These are phyloP conservation scores for Albophoma yamanashiensis DNA, from an alignment of 2,329 filamentous ascomycete genomes.

Conservation along the genomic window DNA sequence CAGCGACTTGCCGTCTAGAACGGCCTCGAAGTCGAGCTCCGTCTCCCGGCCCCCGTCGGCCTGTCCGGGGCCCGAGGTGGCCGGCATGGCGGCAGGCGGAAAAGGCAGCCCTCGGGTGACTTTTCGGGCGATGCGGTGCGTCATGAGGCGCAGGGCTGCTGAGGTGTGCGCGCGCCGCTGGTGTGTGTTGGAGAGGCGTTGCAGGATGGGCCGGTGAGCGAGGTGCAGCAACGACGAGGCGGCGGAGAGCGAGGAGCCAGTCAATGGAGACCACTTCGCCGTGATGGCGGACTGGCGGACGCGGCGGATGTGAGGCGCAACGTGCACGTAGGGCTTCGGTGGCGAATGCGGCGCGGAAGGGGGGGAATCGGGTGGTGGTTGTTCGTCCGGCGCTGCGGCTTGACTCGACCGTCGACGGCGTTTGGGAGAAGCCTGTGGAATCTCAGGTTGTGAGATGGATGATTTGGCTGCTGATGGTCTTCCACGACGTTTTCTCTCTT, in stretches of 20 bases:
- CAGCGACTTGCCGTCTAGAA: conserved; percentile 45
- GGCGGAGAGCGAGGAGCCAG: conserved; percentile 40
- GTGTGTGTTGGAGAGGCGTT: conserved; percentile 38
- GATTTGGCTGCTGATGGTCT: not conserved
- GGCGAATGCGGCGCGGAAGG: conserved; percentile 13
- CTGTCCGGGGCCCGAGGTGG: conserved; percentile 9
- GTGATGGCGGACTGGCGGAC: conserved; percentile 56
- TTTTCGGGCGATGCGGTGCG: conserved; percentile 45
- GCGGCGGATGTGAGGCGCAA: conserved; percentile 37
- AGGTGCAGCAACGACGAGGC: conserved; percentile 46
- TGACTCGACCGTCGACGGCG: not conserved
- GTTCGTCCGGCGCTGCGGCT: conserved; percentile 7
- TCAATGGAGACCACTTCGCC: conserved; percentile 54
- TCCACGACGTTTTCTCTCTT: not conserved
- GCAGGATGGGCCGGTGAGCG: conserved; percentile 51
- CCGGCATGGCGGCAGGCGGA: conserved; percentile 36
- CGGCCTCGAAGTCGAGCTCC: conserved; percentile 56
- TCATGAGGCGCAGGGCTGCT: conserved; percentile 42
- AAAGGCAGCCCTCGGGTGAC: conserved; percentile 54
- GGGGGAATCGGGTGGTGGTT: conserved; percentile 4
- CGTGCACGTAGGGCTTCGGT: conserved; percentile 33
- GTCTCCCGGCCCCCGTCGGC: conserved; percentile 35
- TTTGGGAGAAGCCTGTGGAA: not conserved
- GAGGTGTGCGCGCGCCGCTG: conserved; percentile 42
- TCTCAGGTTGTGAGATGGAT: not conserved